These are phyloP conservation scores for Circinella minor DNA, from an alignment of 371 early-diverging fungal genomes.

Conservation along the genomic window DNA sequence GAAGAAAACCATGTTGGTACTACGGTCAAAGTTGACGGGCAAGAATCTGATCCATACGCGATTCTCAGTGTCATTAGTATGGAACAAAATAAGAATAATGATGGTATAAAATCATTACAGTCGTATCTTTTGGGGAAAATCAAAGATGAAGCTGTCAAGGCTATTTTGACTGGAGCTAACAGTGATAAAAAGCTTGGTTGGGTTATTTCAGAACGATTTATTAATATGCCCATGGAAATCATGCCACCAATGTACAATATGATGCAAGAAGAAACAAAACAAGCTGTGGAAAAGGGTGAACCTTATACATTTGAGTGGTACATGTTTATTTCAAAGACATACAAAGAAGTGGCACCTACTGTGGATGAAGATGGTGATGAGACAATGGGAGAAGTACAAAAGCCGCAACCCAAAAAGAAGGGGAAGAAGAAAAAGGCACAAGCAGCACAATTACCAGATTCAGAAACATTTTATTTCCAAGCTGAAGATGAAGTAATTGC, in stretches of 20 bases:
- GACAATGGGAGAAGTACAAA: constrained; percentile 44
- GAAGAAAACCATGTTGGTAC: constrained; percentile 85
- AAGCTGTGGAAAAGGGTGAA: constrained; percentile 77
- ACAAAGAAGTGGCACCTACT: constrained; percentile 75
- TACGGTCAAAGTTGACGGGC: constrained; percentile 86
- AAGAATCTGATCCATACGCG: constrained; percentile 89
- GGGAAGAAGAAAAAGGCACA: constrained; percentile 34
- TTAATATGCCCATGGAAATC: constrained; percentile 96
- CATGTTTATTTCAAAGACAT: constrained; percentile 83
- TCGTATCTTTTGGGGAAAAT: constrained; percentile 71
- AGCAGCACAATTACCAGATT: neutral
- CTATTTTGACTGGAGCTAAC: constrained; percentile 45
- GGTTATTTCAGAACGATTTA: constrained; percentile 87
- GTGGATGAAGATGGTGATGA: constrained; percentile 63
- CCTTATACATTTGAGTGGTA: constrained; percentile 84
- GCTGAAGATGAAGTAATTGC: constrained; percentile 91
- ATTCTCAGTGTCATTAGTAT: constrained; percentile 82
- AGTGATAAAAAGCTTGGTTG: constrained; percentile 61
- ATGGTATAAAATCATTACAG: constrained; percentile 56
- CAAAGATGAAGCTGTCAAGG: constrained; percentile 51
- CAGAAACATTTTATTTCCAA: constrained; percentile 77
- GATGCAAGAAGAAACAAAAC: constrained; percentile 82
- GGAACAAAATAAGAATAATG: constrained; percentile 45
- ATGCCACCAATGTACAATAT: constrained; percentile 89
- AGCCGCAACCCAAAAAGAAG: constrained; percentile 27